A percentile compares a stretch with the other conserved stretches of the same genome.
Conservation (phyloP, 768 basidiomycete genomes). For the Leccinum ochraceum region DNA sequence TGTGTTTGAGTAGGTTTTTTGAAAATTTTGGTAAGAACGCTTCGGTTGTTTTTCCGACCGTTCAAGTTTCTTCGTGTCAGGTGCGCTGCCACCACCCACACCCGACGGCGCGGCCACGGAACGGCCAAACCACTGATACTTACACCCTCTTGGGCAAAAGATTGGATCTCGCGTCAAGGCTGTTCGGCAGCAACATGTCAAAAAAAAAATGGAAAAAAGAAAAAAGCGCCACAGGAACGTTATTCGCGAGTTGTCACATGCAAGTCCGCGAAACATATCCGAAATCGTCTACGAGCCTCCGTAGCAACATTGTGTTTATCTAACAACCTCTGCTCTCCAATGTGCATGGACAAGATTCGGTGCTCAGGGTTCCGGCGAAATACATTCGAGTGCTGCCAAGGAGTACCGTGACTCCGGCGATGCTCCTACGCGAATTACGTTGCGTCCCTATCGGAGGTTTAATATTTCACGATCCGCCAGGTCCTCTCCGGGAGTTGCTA, state of each 20-base stretch:
- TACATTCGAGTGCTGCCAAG: too few species aligned
- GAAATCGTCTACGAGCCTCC: neutral
- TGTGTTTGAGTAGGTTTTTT: slow-evolving; percentile 8
- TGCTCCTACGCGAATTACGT: slow-evolving; percentile 7
- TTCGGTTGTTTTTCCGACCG: neutral
- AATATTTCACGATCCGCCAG: slow-evolving; percentile 20
- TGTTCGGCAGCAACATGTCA: slow-evolving; percentile 16
- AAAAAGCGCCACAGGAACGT: slow-evolving; percentile 26
- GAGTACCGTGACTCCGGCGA: neutral
- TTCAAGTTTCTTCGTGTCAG: slow-evolving; percentile 3
- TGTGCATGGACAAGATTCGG: neutral
- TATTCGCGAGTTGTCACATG: slow-evolving; percentile 1
- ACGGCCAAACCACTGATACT: neutral
- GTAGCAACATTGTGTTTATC: neutral
- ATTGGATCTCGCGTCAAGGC: slow-evolving; percentile 20
- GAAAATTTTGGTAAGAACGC: slow-evolving; percentile 5
- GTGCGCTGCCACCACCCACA: neutral
- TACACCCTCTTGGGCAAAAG: neutral
- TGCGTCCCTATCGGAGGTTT: slow-evolving; percentile 7
- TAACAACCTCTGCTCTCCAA: neutral
- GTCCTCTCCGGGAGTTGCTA: slow-evolving; percentile 34
- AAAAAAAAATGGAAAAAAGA: slow-evolving; percentile 4
- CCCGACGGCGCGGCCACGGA: neutral
- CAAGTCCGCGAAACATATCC: neutral
- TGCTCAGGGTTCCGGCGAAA: neutral